Conservation (phyloP, 1,284 basidiomycete species). For the Stygiomarasmius scandens region DNA sequence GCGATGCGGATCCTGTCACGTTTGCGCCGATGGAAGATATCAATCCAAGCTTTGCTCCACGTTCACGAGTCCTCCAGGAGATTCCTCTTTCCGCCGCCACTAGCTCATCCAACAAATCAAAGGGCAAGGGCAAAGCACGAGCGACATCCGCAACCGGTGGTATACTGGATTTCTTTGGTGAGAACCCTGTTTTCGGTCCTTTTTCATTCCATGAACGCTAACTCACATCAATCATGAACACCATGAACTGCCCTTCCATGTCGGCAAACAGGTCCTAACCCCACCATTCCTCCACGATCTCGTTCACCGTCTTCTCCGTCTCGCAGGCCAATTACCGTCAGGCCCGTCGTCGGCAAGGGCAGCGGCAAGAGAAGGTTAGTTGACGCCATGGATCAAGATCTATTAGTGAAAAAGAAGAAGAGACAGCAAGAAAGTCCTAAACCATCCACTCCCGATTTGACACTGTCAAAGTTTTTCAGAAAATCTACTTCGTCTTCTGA, state of each 20-base stretch:
- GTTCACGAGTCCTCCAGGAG: conserved; percentile 24
- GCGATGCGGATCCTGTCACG: conserved; percentile 80
- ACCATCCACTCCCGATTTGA: conserved; percentile 22
- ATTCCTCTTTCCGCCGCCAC: conserved; percentile 28
- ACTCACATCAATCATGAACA: conserved; percentile 6
- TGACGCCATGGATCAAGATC: conserved; percentile 68
- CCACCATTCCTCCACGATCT: conserved; percentile 37
- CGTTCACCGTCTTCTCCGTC: conserved; percentile 22
- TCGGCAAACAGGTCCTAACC: conserved; percentile 48
- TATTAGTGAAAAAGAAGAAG: conserved; percentile 54
- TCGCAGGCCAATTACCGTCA: conserved; percentile 31
- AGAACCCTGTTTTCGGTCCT: conserved; percentile 31
- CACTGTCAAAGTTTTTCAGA: conserved; percentile 43
- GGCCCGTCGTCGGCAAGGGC: conserved; percentile 48
- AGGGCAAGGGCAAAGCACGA: conserved; percentile 44
- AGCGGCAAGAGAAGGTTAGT: conserved; percentile 76
- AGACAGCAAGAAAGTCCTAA: conserved; percentile 17
- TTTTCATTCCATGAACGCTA: neutral
- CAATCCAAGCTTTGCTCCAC: conserved; percentile 70
- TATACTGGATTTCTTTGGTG: conserved; percentile 68
- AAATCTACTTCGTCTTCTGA: conserved; percentile 1
- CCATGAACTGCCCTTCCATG: too few species aligned
- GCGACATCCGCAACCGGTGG: conserved; percentile 40
- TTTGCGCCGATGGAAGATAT: conserved; percentile 77
- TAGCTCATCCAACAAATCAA: conserved; percentile 26